phyloP scores from a whole-genome alignment of 2,329 filamentous ascomycete genomes.

The Calonectria crousiana region DNA sequence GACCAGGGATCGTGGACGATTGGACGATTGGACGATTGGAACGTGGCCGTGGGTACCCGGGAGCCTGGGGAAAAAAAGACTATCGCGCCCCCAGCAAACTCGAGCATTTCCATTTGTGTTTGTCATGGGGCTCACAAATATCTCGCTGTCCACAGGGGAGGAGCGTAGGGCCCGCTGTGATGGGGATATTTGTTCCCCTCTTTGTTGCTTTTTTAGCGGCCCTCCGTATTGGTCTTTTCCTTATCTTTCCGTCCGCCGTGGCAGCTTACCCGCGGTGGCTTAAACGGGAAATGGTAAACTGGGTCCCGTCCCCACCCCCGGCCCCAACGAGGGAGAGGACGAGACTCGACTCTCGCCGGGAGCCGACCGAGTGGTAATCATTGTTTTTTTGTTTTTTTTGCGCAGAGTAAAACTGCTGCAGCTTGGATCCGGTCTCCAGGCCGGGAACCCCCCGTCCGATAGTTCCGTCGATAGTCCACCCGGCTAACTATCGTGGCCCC shows the following conservation, averaged over 20 bases:
- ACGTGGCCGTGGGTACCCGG: constrained; percentile 13
- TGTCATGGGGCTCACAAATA: constrained; percentile 31
- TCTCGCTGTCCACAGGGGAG: neutral
- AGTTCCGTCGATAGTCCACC: neutral
- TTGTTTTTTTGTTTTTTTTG: too few species aligned
- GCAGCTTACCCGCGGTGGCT: neutral
- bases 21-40: constrained; percentile 3
- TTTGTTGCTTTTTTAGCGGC: constrained; percentile 11
- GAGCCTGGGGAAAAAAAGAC: constrained; percentile 7
- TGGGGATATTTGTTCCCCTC: neutral
- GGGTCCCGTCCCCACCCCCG: neutral
- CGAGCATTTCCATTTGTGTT: constrained; percentile 22
- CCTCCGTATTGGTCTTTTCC: neutral
- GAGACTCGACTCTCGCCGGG: neutral
- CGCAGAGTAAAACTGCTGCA: neutral
- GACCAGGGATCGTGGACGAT: neutral
- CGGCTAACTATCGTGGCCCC: neutral
- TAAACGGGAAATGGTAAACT: neutral
- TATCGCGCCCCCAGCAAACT: too few species aligned
- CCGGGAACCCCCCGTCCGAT: neutral
- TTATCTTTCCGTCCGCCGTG: neutral
- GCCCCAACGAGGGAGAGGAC: neutral
- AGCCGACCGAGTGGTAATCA: constrained; percentile 11
- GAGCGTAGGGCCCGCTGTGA: neutral
- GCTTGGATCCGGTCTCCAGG: neutral